phyloP scores from a whole-genome alignment of 2,329 filamentous ascomycete species.

The Lecanicillium sp. region DNA sequence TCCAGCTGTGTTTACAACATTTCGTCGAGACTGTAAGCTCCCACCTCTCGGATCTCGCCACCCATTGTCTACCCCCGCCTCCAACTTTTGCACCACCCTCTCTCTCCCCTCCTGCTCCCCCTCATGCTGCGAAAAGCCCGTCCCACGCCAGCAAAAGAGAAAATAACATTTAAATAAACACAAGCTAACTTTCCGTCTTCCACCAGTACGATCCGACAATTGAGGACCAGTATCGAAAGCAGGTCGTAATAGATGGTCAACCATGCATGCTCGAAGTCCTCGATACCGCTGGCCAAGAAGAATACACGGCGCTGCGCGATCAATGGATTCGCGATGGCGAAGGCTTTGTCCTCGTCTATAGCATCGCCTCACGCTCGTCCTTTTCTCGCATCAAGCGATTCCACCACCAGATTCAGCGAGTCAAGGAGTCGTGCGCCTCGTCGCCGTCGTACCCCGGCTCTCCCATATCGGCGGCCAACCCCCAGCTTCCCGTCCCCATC shows the following conservation, averaged over 20 bases:
- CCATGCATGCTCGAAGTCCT: conserved; percentile 97
- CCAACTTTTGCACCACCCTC: conserved; percentile 5
- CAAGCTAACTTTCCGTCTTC: conserved; percentile 5
- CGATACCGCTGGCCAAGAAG: conserved; percentile 95
- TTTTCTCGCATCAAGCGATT: conserved; percentile 93
- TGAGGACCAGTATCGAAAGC: conserved; percentile 81
- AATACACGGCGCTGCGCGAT: conserved; percentile 92
- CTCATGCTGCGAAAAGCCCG: too few relatives aligned
- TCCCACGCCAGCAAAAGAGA: background rate
- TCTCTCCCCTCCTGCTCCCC: background rate
- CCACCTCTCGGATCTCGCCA: background rate
- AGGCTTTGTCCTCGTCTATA: conserved; percentile 95
- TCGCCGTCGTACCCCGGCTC: conserved; percentile 72
- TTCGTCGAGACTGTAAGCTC: conserved; percentile 81
- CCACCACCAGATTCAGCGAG: conserved; percentile 92
- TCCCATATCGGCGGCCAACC: conserved; percentile 51
- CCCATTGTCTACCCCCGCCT: conserved; percentile 2
- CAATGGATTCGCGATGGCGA: conserved; percentile 99
- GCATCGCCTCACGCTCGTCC: conserved; percentile 92
- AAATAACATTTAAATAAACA: background rate
- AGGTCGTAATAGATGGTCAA: conserved; percentile 87
- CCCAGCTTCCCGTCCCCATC: conserved; percentile 71
- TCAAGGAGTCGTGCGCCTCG: conserved; percentile 80
- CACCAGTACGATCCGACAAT: conserved; percentile 75
- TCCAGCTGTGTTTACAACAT: conserved; percentile 95